Evolutionary conservation across 2,329 filamentous ascomycete species (phyloP).

Genomic region (Fusarium solani-melongenae): DNA sequence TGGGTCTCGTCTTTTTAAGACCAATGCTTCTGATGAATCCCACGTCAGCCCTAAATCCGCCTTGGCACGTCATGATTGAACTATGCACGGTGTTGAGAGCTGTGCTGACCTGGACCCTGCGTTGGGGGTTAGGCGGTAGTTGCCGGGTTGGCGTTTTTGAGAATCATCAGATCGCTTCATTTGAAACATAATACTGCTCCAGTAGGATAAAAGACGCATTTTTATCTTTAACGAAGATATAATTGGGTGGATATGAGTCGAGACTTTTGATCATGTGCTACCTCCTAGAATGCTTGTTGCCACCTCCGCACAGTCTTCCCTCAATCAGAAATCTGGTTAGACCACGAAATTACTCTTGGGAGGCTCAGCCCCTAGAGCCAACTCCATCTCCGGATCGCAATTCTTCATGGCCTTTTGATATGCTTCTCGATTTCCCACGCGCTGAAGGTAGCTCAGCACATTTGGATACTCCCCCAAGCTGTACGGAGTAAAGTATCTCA

Average conservation of each 20-base stretch:
- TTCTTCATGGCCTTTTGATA: constrained; percentile 61
- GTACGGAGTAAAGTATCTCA: constrained; percentile 63
- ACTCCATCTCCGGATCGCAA: constrained; percentile 59
- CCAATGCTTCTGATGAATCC: not conserved
- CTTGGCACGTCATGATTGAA: not conserved
- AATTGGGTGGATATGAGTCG: not conserved
- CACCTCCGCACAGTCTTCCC: not conserved
- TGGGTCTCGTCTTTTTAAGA: not conserved
- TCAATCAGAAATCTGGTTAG: not conserved
- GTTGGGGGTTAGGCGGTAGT: not conserved
- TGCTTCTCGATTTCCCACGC: constrained; percentile 56
- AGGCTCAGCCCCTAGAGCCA: constrained; percentile 41
- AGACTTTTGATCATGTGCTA: not conserved
- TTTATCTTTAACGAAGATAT: not conserved
- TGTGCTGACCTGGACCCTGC: not conserved
- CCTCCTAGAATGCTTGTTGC: not conserved
- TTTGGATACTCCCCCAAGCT: constrained; percentile 54
- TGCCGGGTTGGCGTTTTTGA: not conserved
- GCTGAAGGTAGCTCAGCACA: constrained; percentile 58
- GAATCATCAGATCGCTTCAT: not conserved
- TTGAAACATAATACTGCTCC: not conserved
- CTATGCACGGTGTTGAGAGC: not conserved
- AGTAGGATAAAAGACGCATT: not conserved
- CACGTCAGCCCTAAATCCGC: not conserved
- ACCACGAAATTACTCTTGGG: constrained; percentile 16